Conservation (phyloP, 305 asterid species). For the Fraxinus baroniana region DNA sequence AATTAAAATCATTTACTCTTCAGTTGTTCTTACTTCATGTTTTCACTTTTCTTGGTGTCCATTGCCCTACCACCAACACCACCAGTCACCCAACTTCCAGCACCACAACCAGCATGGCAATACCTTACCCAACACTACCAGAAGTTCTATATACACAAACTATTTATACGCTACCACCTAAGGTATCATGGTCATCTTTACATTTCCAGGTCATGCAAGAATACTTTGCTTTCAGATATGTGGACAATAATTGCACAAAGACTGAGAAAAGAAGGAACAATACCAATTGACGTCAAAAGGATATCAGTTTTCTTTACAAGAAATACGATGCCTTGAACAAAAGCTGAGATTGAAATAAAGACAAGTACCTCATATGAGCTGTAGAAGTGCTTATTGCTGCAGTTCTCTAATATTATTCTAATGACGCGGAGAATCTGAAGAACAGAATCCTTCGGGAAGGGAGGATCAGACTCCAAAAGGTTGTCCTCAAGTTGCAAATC, state of each 20-base stretch:
- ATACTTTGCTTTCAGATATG: neutral
- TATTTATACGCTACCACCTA: neutral
- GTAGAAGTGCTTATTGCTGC: constrained; percentile 96
- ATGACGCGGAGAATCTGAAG: constrained; percentile 92
- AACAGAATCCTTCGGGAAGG: constrained; percentile 82
- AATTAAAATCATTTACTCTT: neutral
- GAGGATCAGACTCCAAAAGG: constrained; percentile 67
- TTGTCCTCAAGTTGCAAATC: constrained; percentile 90
- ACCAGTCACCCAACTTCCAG: constrained; percentile 1
- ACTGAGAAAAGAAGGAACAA: neutral
- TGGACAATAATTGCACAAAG: neutral
- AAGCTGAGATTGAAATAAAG: constrained; percentile 20
- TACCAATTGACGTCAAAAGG: neutral
- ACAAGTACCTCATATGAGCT: constrained; percentile 90
- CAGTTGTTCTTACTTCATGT: neutral
- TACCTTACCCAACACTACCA: neutral
- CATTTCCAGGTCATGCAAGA: neutral
- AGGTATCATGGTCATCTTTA: neutral
- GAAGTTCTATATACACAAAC: neutral
- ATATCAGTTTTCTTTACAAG: neutral
- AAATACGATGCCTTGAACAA: neutral
- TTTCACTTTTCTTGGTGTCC: neutral
- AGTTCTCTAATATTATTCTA: constrained; percentile 86
- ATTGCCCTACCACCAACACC: neutral
- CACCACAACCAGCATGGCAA: neutral